Evolutionary conservation across 208 protist species (phyloP).

Genomic region (Crithidia mellificae): DNA sequence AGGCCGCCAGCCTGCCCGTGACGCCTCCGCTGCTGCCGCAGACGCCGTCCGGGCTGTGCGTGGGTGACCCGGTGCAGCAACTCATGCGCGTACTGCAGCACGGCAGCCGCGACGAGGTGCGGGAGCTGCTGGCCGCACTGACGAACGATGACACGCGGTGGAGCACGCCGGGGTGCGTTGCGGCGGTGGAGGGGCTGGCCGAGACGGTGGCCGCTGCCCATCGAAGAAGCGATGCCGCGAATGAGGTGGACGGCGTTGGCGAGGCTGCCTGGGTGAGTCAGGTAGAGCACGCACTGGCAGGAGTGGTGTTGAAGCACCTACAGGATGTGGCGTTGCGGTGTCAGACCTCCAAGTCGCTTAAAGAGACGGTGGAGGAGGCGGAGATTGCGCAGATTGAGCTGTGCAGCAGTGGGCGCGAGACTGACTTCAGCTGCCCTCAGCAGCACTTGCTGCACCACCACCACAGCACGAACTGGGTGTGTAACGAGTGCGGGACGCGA

Average conservation of each 20-base stretch:
- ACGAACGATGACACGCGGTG: not conserved
- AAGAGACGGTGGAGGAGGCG: conserved; percentile 26
- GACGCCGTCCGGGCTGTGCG: not conserved
- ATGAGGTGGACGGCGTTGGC: not conserved
- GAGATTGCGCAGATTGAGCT: conserved; percentile 23
- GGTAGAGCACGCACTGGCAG: conserved; percentile 17
- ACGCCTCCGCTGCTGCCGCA: conserved; percentile 29
- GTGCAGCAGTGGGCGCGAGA: conserved; percentile 8
- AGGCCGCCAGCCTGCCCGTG: conserved; percentile 17
- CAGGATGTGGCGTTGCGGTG: conserved; percentile 19
- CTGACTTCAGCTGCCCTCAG: conserved; percentile 37
- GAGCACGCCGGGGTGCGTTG: conserved; percentile 15
- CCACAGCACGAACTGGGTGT: conserved; percentile 77
- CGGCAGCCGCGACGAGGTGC: conserved; percentile 18
- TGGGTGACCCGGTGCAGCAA: conserved; percentile 14
- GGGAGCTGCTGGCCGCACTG: conserved; percentile 14
- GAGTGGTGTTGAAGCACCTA: conserved; percentile 23
- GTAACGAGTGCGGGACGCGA: conserved; percentile 51
- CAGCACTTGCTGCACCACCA: conserved; percentile 65
- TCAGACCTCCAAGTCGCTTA: conserved; percentile 14
- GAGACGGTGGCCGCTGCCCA: not conserved
- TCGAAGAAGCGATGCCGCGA: no score
- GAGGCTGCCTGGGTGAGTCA: conserved; percentile 11
- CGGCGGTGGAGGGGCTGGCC: conserved; percentile 1
- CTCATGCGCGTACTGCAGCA: conserved; percentile 22